Evolutionary conservation across 106 monocot genomes (phyloP).

Genomic region (Posidonia australis): DNA sequence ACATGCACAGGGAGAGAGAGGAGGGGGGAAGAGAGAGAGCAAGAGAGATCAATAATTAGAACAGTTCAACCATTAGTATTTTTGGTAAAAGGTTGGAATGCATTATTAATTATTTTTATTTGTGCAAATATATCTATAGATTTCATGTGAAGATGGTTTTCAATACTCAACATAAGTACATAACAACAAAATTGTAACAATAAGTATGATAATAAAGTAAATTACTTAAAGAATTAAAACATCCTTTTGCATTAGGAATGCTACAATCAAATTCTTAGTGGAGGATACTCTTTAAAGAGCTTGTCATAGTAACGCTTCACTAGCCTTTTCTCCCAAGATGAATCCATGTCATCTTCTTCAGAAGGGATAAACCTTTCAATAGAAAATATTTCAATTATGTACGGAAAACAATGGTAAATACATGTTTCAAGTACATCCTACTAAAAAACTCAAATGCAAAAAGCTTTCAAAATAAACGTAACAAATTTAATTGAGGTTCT

Average conservation of each 20-base stretch:
- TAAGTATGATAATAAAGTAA: too few species aligned
- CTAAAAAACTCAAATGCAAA: not conserved
- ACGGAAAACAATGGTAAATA: not conserved
- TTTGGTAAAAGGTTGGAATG: too few species aligned
- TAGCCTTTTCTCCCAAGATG: conserved; percentile 96
- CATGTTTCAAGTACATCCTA: not conserved
- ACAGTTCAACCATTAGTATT: too few species aligned
- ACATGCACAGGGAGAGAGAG: too few species aligned
- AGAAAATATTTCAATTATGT: not conserved
- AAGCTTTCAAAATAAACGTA: not conserved
- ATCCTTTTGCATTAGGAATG: not conserved
- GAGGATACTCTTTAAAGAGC: conserved; percentile 99
- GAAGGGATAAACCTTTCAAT: conserved; percentile 71
- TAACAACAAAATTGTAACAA: too few species aligned
- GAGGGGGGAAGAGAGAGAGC: too few species aligned
- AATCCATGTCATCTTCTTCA: conserved; percentile 93
- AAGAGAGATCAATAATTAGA: too few species aligned
- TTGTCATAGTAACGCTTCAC: conserved; percentile 98
- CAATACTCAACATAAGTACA: too few species aligned
- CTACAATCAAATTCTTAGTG: not conserved
- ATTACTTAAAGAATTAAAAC: too few species aligned
- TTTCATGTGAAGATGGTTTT: too few species aligned
- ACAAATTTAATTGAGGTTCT: not conserved
- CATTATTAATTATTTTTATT: too few species aligned
- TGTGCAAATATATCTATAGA: too few species aligned